Evolutionary conservation across 2,329 filamentous ascomycete species (phyloP), one percentile per base, ranked within the genome.

Genomic region (Alternaria consortialis): DNA sequence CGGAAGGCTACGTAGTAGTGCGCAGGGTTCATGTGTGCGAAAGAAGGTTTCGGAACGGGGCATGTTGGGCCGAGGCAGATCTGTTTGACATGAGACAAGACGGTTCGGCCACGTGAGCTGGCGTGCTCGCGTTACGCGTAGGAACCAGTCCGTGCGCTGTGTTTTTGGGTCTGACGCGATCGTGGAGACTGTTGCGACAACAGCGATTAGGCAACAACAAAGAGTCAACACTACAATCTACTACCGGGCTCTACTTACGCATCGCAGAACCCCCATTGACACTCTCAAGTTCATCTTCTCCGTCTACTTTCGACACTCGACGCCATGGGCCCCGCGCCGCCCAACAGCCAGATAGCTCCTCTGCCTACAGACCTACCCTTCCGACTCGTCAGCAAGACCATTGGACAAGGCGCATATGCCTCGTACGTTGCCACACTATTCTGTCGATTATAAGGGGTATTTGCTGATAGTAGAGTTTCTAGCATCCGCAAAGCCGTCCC

Each of bases 341-440:
- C 73, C 60, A 69, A 70, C 86, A 97, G 93, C 68, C 95, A 99
- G 82, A 83, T 94, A 70, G 93, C 93, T 75, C 93, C 94, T 67
- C 84, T 98, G 52, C 95, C 95, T 25, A 83, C 74, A 64, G 88
- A 97, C 74, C 85, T 99, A 51, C 95, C 95, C 53, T 99, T 99
- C 80, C 89, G 94, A 67, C 90, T 99, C 74, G 87, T 99, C 73
- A 98, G 95, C 62, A 95, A 95, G 79, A 99, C 95, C 13, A 97
- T 99, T 72, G 95, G 95, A 57, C 91, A 93, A 77, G 95, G 95
- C 71, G 95, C 95, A 71, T 99, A 99, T 85, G 95, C 95, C 77
- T 98, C 93, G 94, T 63, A 31, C 44, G 57, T 53, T 12, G 13
- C n/a, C 20, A n/a, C 31, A n/a, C 7, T 5, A 4, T 8, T 9